Evolutionary conservation across 202 grass and related monocot genomes (phyloP).

Genomic region (Carex sylvatica): DNA sequence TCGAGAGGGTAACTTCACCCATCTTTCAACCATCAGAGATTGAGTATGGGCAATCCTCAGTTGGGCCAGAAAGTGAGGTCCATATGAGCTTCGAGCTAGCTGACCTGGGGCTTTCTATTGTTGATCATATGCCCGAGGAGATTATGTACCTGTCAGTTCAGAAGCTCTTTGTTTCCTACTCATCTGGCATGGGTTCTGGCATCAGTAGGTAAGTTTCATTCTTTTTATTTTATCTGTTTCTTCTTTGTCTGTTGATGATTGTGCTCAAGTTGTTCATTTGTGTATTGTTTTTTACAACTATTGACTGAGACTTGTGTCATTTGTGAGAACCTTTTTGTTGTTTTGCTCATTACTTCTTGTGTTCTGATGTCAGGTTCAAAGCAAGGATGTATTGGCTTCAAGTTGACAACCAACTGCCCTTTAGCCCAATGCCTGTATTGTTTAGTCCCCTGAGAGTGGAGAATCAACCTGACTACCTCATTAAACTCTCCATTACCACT

Average conservation of each 20-base stretch:
- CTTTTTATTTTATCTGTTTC: constrained; percentile 29
- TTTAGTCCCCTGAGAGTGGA: constrained; percentile 76
- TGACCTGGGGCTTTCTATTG: constrained; percentile 74
- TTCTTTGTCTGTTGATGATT: constrained; percentile 14
- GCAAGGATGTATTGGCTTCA: constrained; percentile 85
- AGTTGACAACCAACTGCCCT: constrained; percentile 90
- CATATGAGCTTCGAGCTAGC: constrained; percentile 86
- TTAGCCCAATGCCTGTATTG: constrained; percentile 92
- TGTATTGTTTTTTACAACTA: background rate
- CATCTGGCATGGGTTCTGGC: constrained; percentile 93
- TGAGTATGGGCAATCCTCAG: constrained; percentile 63
- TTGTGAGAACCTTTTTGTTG: constrained; percentile 2
- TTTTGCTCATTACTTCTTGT: constrained; percentile 15
- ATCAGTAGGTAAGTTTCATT: constrained; percentile 61
- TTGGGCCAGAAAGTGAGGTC: constrained; percentile 65
- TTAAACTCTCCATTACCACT: constrained; percentile 88
- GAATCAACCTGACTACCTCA: constrained; percentile 63
- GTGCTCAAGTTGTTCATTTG: background rate
- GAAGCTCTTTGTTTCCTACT: constrained; percentile 78
- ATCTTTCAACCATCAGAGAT: constrained; percentile 73
- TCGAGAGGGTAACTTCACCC: constrained; percentile 57
- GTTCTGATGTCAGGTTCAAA: constrained; percentile 62
- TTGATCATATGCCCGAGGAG: constrained; percentile 99
- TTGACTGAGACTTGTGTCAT: background rate
- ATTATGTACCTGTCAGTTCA: constrained; percentile 90